These are phyloP conservation scores for Alternaria ventricosa DNA, from an alignment of 2,329 filamentous ascomycete species.

Conservation along the genomic window DNA sequence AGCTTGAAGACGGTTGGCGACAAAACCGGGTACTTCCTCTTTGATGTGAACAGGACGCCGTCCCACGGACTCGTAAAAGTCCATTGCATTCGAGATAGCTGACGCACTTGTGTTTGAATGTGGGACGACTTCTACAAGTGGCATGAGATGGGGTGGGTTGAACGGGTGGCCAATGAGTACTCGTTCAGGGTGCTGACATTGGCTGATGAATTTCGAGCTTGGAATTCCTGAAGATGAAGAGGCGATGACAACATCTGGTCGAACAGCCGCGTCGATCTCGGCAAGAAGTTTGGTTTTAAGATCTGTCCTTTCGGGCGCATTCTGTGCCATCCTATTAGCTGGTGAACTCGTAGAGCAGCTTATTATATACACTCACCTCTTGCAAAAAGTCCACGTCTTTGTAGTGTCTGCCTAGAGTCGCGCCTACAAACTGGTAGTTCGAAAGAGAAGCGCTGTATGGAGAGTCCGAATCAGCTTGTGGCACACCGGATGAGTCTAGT, in stretches of 20 bases:
- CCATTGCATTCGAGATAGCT: slow-evolving; percentile 37
- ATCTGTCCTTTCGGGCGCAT: slow-evolving; percentile 51
- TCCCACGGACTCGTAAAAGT: slow-evolving; percentile 51
- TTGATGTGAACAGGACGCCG: slow-evolving; percentile 42
- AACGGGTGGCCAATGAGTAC: slow-evolving; percentile 54
- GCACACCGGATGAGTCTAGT: not conserved
- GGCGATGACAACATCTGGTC: slow-evolving; percentile 48
- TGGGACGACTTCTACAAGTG: slow-evolving; percentile 56
- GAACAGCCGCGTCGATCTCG: slow-evolving; percentile 40
- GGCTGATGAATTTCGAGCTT: slow-evolving; percentile 34
- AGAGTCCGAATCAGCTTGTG: not conserved
- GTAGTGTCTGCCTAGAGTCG: not conserved
- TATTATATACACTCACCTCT: not conserved
- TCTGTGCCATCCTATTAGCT: slow-evolving; percentile 23
- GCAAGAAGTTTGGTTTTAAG: slow-evolving; percentile 50
- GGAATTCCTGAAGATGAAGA: slow-evolving; percentile 51
- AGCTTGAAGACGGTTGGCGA: slow-evolving; percentile 55
- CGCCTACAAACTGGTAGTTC: not conserved
- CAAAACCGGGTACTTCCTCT: slow-evolving; percentile 53
- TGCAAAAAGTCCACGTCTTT: slow-evolving; percentile 6
- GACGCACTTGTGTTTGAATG: not conserved
- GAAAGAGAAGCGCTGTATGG: not conserved
- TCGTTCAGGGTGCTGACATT: slow-evolving; percentile 38
- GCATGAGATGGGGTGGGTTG: slow-evolving; percentile 58
- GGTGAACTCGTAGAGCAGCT: not conserved